Conservation (phyloP, 1,284 basidiomycete genomes). For the Ceratobasidium sp. region DNA sequence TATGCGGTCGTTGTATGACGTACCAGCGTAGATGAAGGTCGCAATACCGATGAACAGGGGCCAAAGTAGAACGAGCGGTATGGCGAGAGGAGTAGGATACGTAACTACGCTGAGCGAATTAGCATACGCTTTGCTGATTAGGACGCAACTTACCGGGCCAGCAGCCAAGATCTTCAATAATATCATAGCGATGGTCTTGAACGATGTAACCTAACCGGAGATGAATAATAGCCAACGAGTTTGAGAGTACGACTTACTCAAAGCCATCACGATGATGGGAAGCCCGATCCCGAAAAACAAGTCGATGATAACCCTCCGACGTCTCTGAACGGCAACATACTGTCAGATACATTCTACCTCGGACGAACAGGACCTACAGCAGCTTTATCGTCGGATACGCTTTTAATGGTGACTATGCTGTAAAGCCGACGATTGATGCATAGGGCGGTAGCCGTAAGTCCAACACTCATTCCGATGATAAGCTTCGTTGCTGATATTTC, state of each 20-base stretch:
- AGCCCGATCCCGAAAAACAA: conserved; percentile 59
- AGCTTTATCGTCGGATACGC: conserved; percentile 48
- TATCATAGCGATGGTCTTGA: conserved; percentile 44
- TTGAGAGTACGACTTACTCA: conserved; percentile 59
- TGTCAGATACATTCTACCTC: not conserved
- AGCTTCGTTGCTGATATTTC: conserved; percentile 47
- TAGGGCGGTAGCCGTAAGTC: conserved; percentile 59
- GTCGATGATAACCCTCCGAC: conserved; percentile 54
- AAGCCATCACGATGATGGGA: conserved; percentile 60
- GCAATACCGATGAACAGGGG: conserved; percentile 30
- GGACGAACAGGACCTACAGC: conserved; percentile 27
- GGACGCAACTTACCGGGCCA: conserved; percentile 14
- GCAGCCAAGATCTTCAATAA: conserved; percentile 45
- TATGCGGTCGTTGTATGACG: not conserved
- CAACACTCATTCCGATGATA: conserved; percentile 56
- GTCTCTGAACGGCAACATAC: not conserved
- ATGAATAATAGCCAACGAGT: not conserved
- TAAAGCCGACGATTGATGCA: conserved; percentile 64
- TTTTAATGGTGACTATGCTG: conserved; percentile 56
- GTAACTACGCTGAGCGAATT: not conserved
- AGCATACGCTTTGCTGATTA: not conserved
- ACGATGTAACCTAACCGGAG: conserved; percentile 30
- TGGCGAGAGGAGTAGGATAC: conserved; percentile 32
- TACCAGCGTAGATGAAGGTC: conserved; percentile 42
- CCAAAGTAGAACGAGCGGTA: conserved; percentile 37